Evolutionary conservation across 768 basidiomycete genomes (phyloP), one percentile per base, ranked within the genome.

Genomic region (Inosperma sp.): DNA sequence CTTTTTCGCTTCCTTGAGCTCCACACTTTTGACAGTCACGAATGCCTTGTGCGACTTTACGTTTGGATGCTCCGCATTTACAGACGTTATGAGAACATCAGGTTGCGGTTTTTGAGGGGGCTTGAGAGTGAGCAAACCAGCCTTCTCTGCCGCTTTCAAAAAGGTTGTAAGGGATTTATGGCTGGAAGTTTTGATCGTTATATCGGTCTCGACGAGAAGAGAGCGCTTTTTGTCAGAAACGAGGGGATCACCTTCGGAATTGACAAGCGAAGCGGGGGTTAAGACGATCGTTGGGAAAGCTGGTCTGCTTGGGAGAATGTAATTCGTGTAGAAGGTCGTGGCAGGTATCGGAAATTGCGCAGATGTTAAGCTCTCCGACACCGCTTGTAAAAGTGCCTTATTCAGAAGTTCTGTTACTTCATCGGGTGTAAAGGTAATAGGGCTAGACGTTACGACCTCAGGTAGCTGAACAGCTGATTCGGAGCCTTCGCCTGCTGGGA

Each of bases 131-230:
- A 95, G 60, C 19, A 96, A 64, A 0, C 77, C 77, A 7, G 82
- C 79, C 62, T 94, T 94, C 54, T 90, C 88, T 14, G 78, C 72
- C 14, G 78, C 61, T 63, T 88, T 93, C 59, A 96, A 74, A 71
- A 95, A 93, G 1, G 84, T 76, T 2, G 83, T 77, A 16, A 94
- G 74, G 8, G 89, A 88, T 67, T 93, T 96, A 71, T 83, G 79
- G 2, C 77, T 76, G 1, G 89, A 92, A 8, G 84, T 76, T 58
- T 87, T 92, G 65, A 94, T 85, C 57, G 79, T 88, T 51, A 87
- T 77, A 34, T 75, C 74, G 4, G 70, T 65, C 40, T 66, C 65
- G 6, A 62, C 67, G 56, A 61, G 71, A 55, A 61, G 70, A 52
- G 53, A 61, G 33, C 59, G 53, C 9, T 37, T 54, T 17, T 51